Evolutionary conservation across 192 early-diverging fungal genomes (phyloP), one percentile per base, ranked within the genome.

Genomic region (Podochytrium sp.): DNA sequence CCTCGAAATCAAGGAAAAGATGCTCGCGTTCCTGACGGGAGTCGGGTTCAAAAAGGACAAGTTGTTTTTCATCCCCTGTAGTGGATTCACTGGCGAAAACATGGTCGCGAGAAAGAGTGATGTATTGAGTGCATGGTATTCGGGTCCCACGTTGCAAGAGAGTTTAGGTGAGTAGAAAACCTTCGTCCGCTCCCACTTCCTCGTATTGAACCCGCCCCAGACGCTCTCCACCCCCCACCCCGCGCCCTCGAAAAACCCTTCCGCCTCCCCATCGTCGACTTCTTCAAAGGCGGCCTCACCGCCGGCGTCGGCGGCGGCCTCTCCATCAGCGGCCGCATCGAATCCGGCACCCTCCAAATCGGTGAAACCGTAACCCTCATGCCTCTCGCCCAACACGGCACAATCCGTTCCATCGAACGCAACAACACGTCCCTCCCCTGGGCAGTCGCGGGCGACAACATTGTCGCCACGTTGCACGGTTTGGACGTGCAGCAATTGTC

Each of bases 381-480:
- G 64, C 98, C 98, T 4, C 89, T 93, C 63, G 86, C 86, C 39
- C 92, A 92, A 75, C 53, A 78, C 16, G 96, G 92, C 0, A 65
- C 80, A 12, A 89, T 98, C 35, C 94, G 93, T 75, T 91, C 87
- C 2, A 87, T 98, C 65, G 91, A 94, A 51, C 80, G 91, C 4
- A 88, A 86, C 57, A 89, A 91, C 61, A 89, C 90, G 51, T 62
- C 89, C 0, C 81, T 85, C 18, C 86, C 91, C 58, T 98, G 94
- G 94, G 96, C 95, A 12, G 96, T 89, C 1, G 95, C 95, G 14
- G 98, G 98, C n/a, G 98, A 98, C 75, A 91, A 88, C 47, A 89
- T 96, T 1, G 76, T 93, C 6, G 78, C 98, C 74, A 89, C 89
- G 5, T 79, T 99, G 16, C 49, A 79, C 18, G 89, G 89, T 5